Percentiles rank a stretch among this genome's conserved stretches.
Evolutionary conservation across 2,329 filamentous ascomycete genomes (phyloP).

Genomic region (Ophidiomyces ophidiicola): DNA sequence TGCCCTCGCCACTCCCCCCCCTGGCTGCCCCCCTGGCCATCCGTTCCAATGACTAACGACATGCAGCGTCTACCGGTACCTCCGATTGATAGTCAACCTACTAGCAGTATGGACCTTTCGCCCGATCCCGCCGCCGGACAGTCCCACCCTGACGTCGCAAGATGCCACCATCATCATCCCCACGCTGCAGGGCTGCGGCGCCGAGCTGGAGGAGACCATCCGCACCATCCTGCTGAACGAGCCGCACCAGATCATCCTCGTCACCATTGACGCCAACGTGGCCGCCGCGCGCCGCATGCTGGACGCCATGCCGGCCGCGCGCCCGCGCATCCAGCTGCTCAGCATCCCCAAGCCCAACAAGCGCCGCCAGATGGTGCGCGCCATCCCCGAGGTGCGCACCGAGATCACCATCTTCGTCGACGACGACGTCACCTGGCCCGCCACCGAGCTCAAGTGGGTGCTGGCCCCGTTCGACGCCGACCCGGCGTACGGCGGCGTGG

Average conservation of each 20-base stretch:
- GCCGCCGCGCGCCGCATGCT: conserved; percentile 54
- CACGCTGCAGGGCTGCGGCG: conserved; percentile 75
- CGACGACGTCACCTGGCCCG: conserved; percentile 88
- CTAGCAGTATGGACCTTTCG: conserved; percentile 77
- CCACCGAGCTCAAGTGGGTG: conserved; percentile 77
- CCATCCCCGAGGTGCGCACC: conserved; percentile 73
- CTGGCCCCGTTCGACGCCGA: conserved; percentile 81
- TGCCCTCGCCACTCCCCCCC: conserved; percentile 1
- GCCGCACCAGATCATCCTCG: conserved; percentile 62
- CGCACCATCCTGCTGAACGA: conserved; percentile 43
- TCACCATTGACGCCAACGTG: conserved; percentile 73
- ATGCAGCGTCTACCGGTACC: conserved; percentile 70
- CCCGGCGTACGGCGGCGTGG: conserved; percentile 68
- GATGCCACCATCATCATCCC: conserved; percentile 93
- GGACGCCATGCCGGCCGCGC: conserved; percentile 41
- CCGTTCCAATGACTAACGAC: conserved; percentile 11
- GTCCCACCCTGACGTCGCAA: conserved; percentile 63
- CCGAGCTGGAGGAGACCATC: conserved; percentile 70
- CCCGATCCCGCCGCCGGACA: conserved; percentile 68
- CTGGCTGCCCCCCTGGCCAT: not conserved
- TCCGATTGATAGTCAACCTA: conserved; percentile 73
- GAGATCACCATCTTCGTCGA: conserved; percentile 84
- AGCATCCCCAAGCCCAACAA: conserved; percentile 84
- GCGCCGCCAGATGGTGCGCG: conserved; percentile 81
- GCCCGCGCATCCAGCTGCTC: conserved; percentile 59